Base-by-base conservation (phyloP, 1,284 basidiomycete species). In the Omphalotus olearius region DNA sequence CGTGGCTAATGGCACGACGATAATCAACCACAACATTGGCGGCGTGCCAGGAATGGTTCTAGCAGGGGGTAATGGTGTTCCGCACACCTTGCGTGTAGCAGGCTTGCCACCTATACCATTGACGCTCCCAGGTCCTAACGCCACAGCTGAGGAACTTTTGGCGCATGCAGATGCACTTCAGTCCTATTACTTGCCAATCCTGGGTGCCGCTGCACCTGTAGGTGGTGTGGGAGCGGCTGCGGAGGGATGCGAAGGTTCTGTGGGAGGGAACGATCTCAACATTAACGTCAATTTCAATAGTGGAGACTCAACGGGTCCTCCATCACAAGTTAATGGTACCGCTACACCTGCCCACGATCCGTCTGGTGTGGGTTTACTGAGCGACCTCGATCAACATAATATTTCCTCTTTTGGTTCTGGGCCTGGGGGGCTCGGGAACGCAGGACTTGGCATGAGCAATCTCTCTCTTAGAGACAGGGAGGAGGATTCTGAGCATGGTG, bases 151-250 rank as follows among this genome's bases (percentile, higher is more conserved):
- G 47, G 76, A 80, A 57, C 72, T 80, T 46, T 68, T 77, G 43
- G 70, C 72, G 3, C 75, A 75, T 60, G 73, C 75, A 4, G 75
- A 79, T 59, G 75, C 76, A 36, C 66, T 82, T 46, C 78, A 79
- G 66, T 78, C 76, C 52, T 85, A 83, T 67, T 85, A 82, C 64
- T 69, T 78, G 65, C 80, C 81, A 50, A 71, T 80, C 47, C 64
- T 81, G 33, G 69, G 73, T 40, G 70, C 73, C 71, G 60, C 74
- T 70, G 54, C 67, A 76, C 50, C 64, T 39, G 44, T 44, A 47
- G 52, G 45, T 33, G 57, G 60, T n/a, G 59, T 13, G 26, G n/a
- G n/a, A 42, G 25, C 16, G 20, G 4, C 43, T 11, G 43, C 20
- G 43, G 26, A 23, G 23, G 23, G 23, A n/a, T 20, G 4, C 41